phyloP scores from a whole-genome alignment of 352 stramenopile genomes.

The Hyaloperonospora arabidopsidis region DNA sequence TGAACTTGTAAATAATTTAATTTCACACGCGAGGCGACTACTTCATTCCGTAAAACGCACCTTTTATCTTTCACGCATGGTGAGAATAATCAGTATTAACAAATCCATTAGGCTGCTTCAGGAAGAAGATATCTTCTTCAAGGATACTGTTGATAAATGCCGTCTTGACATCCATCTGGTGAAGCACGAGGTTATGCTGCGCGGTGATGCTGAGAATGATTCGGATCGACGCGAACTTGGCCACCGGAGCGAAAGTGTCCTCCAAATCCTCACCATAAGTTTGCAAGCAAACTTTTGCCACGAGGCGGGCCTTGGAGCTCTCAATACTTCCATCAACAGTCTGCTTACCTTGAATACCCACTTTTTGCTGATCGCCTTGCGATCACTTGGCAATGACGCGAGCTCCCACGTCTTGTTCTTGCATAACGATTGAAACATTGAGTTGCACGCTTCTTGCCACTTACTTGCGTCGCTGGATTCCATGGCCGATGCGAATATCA shows the following conservation, averaged over 20 bases:
- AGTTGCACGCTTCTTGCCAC: neutral
- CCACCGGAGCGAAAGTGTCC: constrained; percentile 2
- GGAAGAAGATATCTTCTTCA: neutral
- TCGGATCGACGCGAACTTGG: constrained; percentile 1
- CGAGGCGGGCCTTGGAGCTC: constrained; percentile 2
- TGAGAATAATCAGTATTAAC: neutral
- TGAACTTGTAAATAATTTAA: neutral
- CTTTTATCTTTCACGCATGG: neutral
- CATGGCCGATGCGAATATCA: neutral
- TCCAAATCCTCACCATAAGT: constrained; percentile 2
- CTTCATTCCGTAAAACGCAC: neutral
- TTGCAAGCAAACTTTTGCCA: constrained; percentile 5
- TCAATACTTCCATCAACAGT: neutral
- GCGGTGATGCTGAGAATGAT: constrained; percentile 4
- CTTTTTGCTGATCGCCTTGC: neutral
- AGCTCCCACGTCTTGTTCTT: constrained; percentile 1
- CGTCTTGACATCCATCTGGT: constrained; percentile 8
- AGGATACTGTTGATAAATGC: neutral
- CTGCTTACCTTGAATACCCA: constrained; percentile 6
- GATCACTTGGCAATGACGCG: neutral
- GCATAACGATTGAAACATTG: neutral
- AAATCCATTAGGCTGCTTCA: neutral
- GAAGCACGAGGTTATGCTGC: constrained; percentile 1
- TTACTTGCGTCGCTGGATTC: neutral
- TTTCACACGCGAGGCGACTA: neutral